Base-by-base conservation (phyloP, 768 basidiomycete species). In the Dacryopinax primogenitus region DNA sequence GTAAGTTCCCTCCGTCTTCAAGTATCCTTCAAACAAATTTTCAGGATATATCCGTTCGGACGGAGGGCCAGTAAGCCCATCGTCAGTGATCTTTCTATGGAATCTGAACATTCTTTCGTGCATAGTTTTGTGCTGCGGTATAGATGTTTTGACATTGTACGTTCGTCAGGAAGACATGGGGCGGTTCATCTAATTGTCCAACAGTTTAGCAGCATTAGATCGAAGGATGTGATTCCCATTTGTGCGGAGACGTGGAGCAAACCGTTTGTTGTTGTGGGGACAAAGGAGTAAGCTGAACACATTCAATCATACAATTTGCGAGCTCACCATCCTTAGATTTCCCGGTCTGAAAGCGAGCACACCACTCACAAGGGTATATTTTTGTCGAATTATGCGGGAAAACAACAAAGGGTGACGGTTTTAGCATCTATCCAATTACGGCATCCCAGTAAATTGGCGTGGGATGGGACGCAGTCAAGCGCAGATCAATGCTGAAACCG, bases 41-140 rank as follows among this genome's bases (percentile, higher is more conserved):
- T 36, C 68, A 88, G 86, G 86, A 88, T 69, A 76, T 88, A n/a
- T 84, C 86, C 0, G 86, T 88, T 3, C 84, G 83, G 69, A 79
- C 78, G 23, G 86, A 87, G 70, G 86, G 86, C 26, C 33, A 63
- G 69, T 70, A 37, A 63, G 69, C 68, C n/a, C 33, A 44, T 36
- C 13, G 32, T 16, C 16, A n/a, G 21, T 15, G n/a, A 28, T 34
- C 1, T 28, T 26, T 12, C 41, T 28, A 26, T 61, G 32, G 23
- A 33, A 26, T 3, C 63, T 34, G 37, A 16, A 18, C 16, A 51
- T 35, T 23, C 32, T 33, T 33, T 30, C 26, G 15, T 32, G 21
- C 34, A 11, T 37, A 78, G 76, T 16, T 88, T 87, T 70, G 78
- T 84, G 37, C 76, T 87, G 28, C 80, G 86, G n/a, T 87, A 87